Evolutionary conservation across 306 rosid genomes (phyloP), one percentile per base, ranked within the genome.

Genomic region (Oemleria cerasiformis): DNA sequence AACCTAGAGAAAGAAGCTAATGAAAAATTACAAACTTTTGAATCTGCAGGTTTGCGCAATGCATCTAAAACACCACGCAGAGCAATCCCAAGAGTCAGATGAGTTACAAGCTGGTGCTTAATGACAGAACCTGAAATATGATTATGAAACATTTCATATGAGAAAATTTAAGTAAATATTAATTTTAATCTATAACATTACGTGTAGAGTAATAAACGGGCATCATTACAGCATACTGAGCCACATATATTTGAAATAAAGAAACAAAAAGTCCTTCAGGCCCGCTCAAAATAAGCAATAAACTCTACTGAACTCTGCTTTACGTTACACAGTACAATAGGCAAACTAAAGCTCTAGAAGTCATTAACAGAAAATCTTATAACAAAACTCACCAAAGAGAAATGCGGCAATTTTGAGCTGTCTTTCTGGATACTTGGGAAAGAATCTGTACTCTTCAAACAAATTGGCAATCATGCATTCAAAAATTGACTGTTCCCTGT

Each of bases 11-110:
- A 23, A 34, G 50, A 71, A 80, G 48, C 42, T 20, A n/a, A 38
- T 17, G 11, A 70, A 67, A 75, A 10, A 20, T 65, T 62, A 84
- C 96, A 34, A 65, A 95, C 99, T 85, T 92, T 91, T 41, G 99
- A 95, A 82, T 95, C 99, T 1, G 96, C 96, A 82, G 99, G 99
- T 77, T 92, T 95, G 76, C 99, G 97, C 78, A 95, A 79, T 64
- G 99, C 96, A 85, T 95, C 99, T 77, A 95, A 86, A 78, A 95
- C 99, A 75, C 76, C 82, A 30, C 99, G 97, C 65, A 95, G 92
- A 64, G 99, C 99, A 63, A 91, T 92, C 83, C 99, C 99, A 21
- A 95, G 88, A 5, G 96, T 76, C 42, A 95, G 87, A 84, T 95
- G 99, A 76, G 96, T 89, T 59, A 95, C 99, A 71, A 95, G 97